Base-by-base conservation (phyloP, 2,329 filamentous ascomycete species). In the Fusarium gaditjirri region DNA sequence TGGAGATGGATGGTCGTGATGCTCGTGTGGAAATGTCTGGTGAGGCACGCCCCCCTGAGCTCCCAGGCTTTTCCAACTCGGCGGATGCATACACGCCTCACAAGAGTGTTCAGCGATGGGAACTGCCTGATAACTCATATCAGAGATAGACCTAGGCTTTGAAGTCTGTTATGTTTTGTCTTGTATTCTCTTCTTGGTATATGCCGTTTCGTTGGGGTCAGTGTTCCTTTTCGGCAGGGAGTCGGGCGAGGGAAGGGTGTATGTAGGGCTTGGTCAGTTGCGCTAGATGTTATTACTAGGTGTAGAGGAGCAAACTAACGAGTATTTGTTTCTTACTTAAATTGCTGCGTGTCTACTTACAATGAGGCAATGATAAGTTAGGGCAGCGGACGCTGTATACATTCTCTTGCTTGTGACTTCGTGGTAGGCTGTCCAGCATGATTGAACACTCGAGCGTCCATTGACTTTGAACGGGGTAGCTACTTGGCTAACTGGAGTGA, bases 1-100 rank as follows among this genome's bases (percentile, higher is more conserved):
- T 71, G 11, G 75, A 77, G 42, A 77, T 74, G 72, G 64, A 71
- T n/a, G 72, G 64, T 17, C 65, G 63, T 13, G 68, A 68, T 52
- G 58, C 68, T 4, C 66, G 64, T 4, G 64, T 65, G 16, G 75
- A 77, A 38, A 71, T 75, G 49, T 53, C 70, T 7, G 70, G 72
- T 19, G 75, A 66, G 9, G 47, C 46, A 12, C 61, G 73, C 12
- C 65, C 67, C 9, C 53, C 63, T 42, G 75, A 77, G 60, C 31
- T 77, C 23, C 55, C 61, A 13, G 61, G 57, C 6, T 60, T 74
- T 42, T 54, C 59, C 3, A 76, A 63, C 8, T 60, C 67, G 17
- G 69, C 71, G 17, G 64, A 70, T 46, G 27, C 58, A 19, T 68
- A 76, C 21, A 65, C 38, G 19, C 25, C 47, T 2, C 64, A 59